Conservation (phyloP, 2,329 filamentous ascomycete genomes). For the Colletotrichum sp. region DNA sequence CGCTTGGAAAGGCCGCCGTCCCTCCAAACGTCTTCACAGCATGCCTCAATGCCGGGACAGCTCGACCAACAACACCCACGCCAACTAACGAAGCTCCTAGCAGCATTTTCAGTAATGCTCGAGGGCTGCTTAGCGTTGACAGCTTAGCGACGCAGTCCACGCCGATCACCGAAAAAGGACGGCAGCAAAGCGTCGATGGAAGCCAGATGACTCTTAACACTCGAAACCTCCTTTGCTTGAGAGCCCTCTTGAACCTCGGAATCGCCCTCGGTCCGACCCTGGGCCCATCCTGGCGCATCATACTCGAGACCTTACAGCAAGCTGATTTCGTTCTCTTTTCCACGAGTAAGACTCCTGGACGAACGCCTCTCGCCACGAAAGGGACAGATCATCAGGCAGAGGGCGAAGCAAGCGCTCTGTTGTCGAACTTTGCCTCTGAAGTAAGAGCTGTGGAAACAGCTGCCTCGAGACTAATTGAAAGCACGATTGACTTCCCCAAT, state of each 20-base stretch:
- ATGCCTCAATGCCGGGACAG: conserved; percentile 56
- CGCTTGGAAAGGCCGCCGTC: conserved; percentile 89
- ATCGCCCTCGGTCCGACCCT: conserved; percentile 93
- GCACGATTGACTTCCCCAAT: conserved; percentile 89
- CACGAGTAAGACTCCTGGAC: conserved; percentile 59
- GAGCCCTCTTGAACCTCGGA: conserved; percentile 91
- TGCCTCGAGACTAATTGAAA: conserved; percentile 85
- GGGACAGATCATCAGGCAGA: conserved; percentile 54
- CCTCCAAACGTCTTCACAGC: conserved; percentile 77
- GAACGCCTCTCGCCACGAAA: conserved; percentile 53
- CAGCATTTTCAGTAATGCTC: conserved; percentile 73
- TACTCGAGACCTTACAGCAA: conserved; percentile 91
- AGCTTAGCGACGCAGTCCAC: conserved; percentile 66
- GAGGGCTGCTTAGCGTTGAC: conserved; percentile 76
- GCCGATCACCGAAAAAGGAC: conserved; percentile 60
- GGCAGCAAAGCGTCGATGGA: conserved; percentile 64
- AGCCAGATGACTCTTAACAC: conserved; percentile 71
- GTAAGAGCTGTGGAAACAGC: conserved; percentile 89
- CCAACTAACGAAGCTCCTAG: conserved; percentile 36
- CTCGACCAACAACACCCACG: conserved; percentile 47
- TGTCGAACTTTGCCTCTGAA: conserved; percentile 77
- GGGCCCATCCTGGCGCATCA: conserved; percentile 84
- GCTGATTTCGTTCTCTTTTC: conserved; percentile 85
- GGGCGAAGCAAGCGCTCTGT: conserved; percentile 53
- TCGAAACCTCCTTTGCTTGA: conserved; percentile 86